Evolutionary conservation across 805 yeast species (phyloP), one percentile per base, ranked within the genome.

Genomic region (Candida jianshihensis): DNA sequence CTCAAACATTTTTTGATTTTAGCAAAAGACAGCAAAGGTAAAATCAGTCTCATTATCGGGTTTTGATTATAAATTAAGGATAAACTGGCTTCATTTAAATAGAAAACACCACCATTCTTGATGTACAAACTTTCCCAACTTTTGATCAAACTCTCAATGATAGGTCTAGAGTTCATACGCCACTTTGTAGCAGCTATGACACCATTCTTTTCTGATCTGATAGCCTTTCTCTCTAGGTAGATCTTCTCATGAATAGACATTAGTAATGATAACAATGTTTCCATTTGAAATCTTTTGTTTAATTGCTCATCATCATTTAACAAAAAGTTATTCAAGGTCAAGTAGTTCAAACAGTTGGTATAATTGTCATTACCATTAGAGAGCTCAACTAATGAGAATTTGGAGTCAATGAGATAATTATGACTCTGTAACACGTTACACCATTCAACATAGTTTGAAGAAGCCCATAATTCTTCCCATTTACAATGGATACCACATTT

Each of bases 171-270:
- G 38, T 71, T 71, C 61, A 78, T 62, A 53, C 84, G 68, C 90
- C 90, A 83, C 38, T 68, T 68, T 4, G 79, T 67, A 22, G 74
- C 73, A 39, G 70, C 69, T 34, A 66, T 61, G 10, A 66, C 64
- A 13, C 66, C 67, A 35, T 61, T 57, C 10, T 58, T 43, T 37
- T 61, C 64, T 34, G 47, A 45, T 35, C 57, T 67, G 37, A 64
- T 39, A 20, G 57, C 56, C 34, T 51, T 52, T 41, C 75, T 64
- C 47, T 76, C 78, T 18, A 61, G 53, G 52, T 74, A 78, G 26
- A 83, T 76, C 45, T 66, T 68, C 46, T 81, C 90, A 52, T 81
- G 85, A 28, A 82, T 64, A 15, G 81, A 73, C 61, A 81, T 68
- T 41, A 83, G 59, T 41, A 80, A 61, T 3, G 80, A 70, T 28